Evolutionary conservation across 768 basidiomycete genomes (phyloP).

Genomic region (Mycena filopes): DNA sequence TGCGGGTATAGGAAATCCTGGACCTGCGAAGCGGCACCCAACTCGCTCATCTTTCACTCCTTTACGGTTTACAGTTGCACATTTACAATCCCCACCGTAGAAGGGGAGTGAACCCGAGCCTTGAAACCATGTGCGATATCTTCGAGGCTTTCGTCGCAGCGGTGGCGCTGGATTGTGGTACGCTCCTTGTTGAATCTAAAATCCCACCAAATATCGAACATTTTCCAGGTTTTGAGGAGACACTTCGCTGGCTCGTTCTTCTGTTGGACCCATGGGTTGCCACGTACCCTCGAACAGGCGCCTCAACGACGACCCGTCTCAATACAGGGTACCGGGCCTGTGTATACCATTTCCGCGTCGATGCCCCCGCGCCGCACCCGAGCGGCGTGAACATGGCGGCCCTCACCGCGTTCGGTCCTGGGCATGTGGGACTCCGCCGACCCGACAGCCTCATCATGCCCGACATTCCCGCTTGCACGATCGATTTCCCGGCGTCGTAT

Average conservation of each 20-base stretch:
- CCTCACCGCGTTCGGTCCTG: not conserved
- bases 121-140: not conserved
- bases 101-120: not conserved
- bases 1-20: too few relatives aligned
- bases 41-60: not conserved
- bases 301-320: not conserved
- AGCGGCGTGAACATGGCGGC: not conserved
- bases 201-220: too few relatives aligned
- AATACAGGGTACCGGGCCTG: not conserved
- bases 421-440: not conserved
- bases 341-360: not conserved
- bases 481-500: not conserved
- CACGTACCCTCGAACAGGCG: not conserved
- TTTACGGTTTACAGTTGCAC: not conserved
- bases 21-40: not conserved
- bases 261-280: not conserved
- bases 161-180: not conserved
- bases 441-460: not conserved
- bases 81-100: too few relatives aligned
- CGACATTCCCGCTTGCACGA: too few relatives aligned
- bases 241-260: not conserved
- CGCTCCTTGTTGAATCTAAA: too few relatives aligned
- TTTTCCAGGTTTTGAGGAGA: not conserved
- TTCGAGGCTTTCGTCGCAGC: slow-evolving; percentile 7
- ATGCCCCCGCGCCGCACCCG: not conserved